A percentile compares a stretch with the other conserved stretches of the same genome.
phyloP scores from a whole-genome alignment of 176 grass and related monocot genomes.

The Aegilops umbellulata region DNA sequence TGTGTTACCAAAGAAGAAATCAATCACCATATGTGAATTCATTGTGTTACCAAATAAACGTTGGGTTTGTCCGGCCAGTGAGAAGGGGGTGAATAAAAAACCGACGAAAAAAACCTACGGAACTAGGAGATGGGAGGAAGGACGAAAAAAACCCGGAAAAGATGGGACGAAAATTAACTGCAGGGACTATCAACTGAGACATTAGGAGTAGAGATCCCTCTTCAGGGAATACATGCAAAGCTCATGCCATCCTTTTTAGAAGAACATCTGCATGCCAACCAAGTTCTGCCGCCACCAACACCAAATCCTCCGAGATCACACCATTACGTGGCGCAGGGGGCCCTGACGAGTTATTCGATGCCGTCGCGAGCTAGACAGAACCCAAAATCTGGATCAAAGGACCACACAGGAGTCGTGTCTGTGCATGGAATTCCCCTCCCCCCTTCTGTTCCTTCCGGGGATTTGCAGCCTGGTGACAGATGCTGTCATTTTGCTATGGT shows the following conservation, averaged over 20 bases:
- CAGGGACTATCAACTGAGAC: too few species aligned
- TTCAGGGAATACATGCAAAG: background rate
- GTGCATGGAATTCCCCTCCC: background rate
- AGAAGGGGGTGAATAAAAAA: too few species aligned
- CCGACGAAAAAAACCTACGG: too few species aligned
- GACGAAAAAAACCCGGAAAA: too few species aligned
- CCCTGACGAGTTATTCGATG: background rate
- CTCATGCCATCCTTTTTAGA: background rate
- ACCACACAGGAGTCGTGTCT: background rate
- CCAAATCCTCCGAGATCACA: background rate
- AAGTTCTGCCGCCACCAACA: too few species aligned
- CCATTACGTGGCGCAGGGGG: background rate
- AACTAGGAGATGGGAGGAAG: too few species aligned
- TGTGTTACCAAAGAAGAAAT: too few species aligned
- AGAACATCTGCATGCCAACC: background rate
- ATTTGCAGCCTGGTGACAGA: background rate
- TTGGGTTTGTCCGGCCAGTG: too few species aligned
- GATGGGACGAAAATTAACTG: too few species aligned
- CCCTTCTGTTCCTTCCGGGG: background rate
- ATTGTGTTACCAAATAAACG: too few species aligned
- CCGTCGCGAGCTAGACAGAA: background rate
- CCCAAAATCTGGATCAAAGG: background rate
- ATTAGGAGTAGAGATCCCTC: background rate
- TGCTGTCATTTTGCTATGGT: conserved; percentile 1
- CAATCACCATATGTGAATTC: too few species aligned